Conservation (phyloP, 805 yeast species). For the Saccharomycopsis sp. region DNA sequence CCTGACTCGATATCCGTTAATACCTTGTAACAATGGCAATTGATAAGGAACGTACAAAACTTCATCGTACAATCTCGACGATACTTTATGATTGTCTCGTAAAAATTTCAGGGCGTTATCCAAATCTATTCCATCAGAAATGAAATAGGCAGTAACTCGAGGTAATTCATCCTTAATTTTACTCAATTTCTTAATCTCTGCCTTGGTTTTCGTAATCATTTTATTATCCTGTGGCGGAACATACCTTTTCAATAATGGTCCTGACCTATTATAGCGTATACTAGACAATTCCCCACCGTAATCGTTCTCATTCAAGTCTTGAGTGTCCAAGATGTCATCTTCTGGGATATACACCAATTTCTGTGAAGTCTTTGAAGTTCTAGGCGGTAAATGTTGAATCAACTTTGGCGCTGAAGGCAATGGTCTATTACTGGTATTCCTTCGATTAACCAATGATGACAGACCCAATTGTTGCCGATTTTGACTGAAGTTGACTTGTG, state of each 20-base stretch:
- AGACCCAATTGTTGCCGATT: neutral
- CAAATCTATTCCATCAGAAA: conserved; percentile 76
- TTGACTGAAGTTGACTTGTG: neutral
- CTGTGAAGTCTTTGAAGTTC: conserved; percentile 84
- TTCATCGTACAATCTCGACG: conserved; percentile 85
- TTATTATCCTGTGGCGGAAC: neutral
- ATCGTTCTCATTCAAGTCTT: too few species aligned
- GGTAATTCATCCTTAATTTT: conserved; percentile 51
- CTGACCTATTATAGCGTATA: neutral
- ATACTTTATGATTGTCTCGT: conserved; percentile 65
- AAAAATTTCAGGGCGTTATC: conserved; percentile 58
- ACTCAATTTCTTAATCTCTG: conserved; percentile 49
- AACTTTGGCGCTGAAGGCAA: conserved; percentile 34
- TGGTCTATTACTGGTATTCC: neutral
- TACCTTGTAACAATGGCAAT: conserved; percentile 80
- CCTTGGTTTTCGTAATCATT: conserved; percentile 28
- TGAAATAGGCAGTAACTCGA: conserved; percentile 86
- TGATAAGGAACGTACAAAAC: conserved; percentile 88
- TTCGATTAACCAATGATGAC: neutral
- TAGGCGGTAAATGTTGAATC: conserved; percentile 50
- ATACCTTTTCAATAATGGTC: too few species aligned
- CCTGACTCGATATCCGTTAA: conserved; percentile 66
- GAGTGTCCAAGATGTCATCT: conserved; percentile 29
- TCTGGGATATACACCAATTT: conserved; percentile 82
- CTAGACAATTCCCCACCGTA: conserved; percentile 7